A percentile compares a stretch with the other conserved stretches of the same genome.
These are phyloP conservation scores for Tetrapisispora namnaoensis DNA, from an alignment of 805 yeast species.

Conservation along the genomic window DNA sequence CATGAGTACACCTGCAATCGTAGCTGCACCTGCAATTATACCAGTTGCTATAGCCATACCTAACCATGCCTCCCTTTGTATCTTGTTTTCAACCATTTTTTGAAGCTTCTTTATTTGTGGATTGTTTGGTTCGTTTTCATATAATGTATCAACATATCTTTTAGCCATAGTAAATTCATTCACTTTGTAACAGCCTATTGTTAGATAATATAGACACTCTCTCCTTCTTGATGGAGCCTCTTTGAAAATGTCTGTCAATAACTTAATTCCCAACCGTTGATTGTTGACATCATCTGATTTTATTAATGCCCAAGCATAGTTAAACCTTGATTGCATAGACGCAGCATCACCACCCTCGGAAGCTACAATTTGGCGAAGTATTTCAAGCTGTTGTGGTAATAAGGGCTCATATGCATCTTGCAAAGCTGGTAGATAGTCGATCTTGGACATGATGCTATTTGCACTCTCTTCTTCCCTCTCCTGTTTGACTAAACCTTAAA, in stretches of 20 bases:
- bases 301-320: slow-evolving; percentile 93
- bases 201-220: slow-evolving; percentile 79
- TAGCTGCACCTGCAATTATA: slow-evolving; percentile 74
- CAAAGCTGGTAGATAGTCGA: slow-evolving; percentile 23
- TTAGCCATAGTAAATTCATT: slow-evolving; percentile 84
- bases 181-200: slow-evolving; percentile 78
- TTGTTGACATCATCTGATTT: slow-evolving; percentile 54
- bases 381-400: slow-evolving; percentile 62
- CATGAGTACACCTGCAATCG: slow-evolving; percentile 1
- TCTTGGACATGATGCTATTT: slow-evolving; percentile 18
- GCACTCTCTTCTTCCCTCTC: neutral
- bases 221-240: slow-evolving; percentile 76
- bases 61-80: slow-evolving; percentile 77
- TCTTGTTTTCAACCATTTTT: slow-evolving; percentile 69
- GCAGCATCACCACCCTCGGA: slow-evolving; percentile 69
- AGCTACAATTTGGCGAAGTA: slow-evolving; percentile 66
- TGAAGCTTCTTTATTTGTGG: slow-evolving; percentile 64
- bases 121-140: slow-evolving; percentile 76
- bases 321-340: slow-evolving; percentile 76
- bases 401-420: slow-evolving; percentile 37
- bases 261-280: slow-evolving; percentile 69
- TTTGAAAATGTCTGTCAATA: slow-evolving; percentile 59
- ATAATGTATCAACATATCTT: slow-evolving; percentile 69
- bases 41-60: slow-evolving; percentile 88
- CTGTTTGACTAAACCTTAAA: neutral